Evolutionary conservation across 371 early-diverging fungal species (phyloP), one percentile per base, ranked within the genome.

Genomic region (Lichtheimia ramosa): DNA sequence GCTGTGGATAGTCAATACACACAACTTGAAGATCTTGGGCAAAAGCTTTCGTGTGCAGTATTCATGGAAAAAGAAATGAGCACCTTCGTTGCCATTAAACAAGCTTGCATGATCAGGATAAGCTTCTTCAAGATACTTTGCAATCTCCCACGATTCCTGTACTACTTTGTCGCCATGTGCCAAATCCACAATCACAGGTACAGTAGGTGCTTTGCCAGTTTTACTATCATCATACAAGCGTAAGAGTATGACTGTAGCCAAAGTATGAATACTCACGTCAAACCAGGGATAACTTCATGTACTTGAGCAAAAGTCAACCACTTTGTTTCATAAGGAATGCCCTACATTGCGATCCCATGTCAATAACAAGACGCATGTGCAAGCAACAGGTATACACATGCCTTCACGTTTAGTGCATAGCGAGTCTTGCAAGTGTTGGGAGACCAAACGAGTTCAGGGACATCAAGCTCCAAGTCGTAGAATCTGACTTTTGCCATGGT

Each of bases 371-470:
- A 3, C 46, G 5, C 2, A 34, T 18, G 13, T 20, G n/a, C 4
- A 20, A n/a, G 8, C 43, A 5, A n/a, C 21, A 39, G 39, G 15
- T 23, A 12, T 24, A 34, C 25, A 28, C 52, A 23, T 42, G 54
- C 65, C 65, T 64, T 64, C 16, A 59, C 28, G 48, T 64, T 64
- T n/a, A 64, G 53, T 24, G 65, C 65, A 51, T 34, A 64, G 10
- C 65, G 59, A 2, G 65, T 64, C 21, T 64, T 64, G 56, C 65
- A 64, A 24, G 65, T 59, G 40, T 64, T 64, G 18, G 65, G 65
- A 3, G 65, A 64, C 65, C 65, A 64, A 21, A 52, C 20, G 41
- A 48, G 27, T 3, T 18, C 16, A 16, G 55, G 59, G 39, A 21
- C 25, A 3, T 25, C 41, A 15, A 64, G 42, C 1, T 64, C 43